These are phyloP conservation scores for Tephrocybe rancida DNA, from an alignment of 768 basidiomycete species.

Conservation along the genomic window DNA sequence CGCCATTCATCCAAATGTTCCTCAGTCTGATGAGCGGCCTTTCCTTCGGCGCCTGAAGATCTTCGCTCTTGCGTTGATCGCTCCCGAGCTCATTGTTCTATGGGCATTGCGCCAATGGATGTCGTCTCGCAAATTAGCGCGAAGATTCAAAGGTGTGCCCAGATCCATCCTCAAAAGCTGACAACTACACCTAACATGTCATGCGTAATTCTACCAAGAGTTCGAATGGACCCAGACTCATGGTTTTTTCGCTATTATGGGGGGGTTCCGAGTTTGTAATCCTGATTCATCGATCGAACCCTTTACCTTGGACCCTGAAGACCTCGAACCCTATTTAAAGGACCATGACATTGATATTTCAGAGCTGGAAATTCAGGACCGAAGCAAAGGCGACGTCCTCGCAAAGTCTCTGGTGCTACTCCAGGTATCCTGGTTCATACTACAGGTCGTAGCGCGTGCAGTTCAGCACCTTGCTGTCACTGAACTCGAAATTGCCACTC, in stretches of 20 bases:
- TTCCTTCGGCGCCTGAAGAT: background rate
- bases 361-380: constrained; percentile 24
- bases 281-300: background rate
- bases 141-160: background rate
- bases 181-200: background rate
- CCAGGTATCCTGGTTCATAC: constrained; percentile 31
- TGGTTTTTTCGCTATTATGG: constrained; percentile 28
- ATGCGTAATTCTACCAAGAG: constrained; percentile 9
- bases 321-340: background rate
- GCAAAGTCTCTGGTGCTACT: constrained; percentile 24
- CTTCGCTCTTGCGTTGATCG: constrained; percentile 18
- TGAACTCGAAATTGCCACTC: constrained; percentile 32
- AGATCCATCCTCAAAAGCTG: background rate
- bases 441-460: constrained; percentile 27
- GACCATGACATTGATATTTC: constrained; percentile 9
- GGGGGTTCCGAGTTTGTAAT: constrained; percentile 21
- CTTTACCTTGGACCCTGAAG: background rate
- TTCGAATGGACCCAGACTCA: constrained; percentile 22
- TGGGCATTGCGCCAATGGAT: too few species aligned
- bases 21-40: background rate
- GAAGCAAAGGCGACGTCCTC: constrained; percentile 27
- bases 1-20: constrained; percentile 27
- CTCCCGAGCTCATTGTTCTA: too few species aligned
- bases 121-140: constrained; percentile 21
- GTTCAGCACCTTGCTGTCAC: constrained; percentile 23